Conservation (phyloP, 306 rosid species). For the Trifolium repens region DNA sequence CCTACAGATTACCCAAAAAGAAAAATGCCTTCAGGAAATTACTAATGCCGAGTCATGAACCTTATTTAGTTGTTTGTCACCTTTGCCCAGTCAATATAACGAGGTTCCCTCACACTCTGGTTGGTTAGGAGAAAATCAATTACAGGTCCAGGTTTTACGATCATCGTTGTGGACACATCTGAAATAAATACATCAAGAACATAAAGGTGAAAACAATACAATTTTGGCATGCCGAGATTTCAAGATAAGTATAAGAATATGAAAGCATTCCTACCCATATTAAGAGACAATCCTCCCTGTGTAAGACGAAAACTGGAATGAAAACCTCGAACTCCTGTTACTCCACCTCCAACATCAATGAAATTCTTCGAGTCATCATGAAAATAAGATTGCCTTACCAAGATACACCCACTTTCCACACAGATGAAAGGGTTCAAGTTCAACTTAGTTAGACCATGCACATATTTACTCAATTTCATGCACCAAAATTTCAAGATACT, state of each 20-base stretch:
- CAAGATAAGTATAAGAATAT: conserved; percentile 4
- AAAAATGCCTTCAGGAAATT: conserved; percentile 23
- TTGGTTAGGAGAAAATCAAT: conserved; percentile 74
- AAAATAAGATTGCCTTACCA: conserved; percentile 90
- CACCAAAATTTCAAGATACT: conserved; percentile 26
- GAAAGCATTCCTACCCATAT: conserved; percentile 66
- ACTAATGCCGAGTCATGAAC: conserved; percentile 39
- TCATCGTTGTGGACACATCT: conserved; percentile 90
- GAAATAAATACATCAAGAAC: conserved; percentile 33
- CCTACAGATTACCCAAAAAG: conserved; percentile 56
- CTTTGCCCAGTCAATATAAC: conserved; percentile 84
- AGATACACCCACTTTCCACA: conserved; percentile 78
- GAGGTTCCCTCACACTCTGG: conserved; percentile 76
- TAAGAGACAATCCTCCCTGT: conserved; percentile 75
- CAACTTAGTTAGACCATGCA: conserved; percentile 39
- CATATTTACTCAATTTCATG: conserved; percentile 26
- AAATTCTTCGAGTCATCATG: conserved; percentile 69
- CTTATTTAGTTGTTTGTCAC: conserved; percentile 49
- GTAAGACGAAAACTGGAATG: conserved; percentile 81
- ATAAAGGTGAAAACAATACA: conserved; percentile 6
- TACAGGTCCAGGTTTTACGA: conserved; percentile 83
- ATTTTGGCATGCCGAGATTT: conserved; percentile 27
- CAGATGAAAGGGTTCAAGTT: conserved; percentile 41
- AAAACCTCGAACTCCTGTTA: conserved; percentile 70
- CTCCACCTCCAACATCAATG: conserved; percentile 84